Evolutionary conservation across 768 basidiomycete species (phyloP).

Genomic region (Termitomyces sp.): DNA sequence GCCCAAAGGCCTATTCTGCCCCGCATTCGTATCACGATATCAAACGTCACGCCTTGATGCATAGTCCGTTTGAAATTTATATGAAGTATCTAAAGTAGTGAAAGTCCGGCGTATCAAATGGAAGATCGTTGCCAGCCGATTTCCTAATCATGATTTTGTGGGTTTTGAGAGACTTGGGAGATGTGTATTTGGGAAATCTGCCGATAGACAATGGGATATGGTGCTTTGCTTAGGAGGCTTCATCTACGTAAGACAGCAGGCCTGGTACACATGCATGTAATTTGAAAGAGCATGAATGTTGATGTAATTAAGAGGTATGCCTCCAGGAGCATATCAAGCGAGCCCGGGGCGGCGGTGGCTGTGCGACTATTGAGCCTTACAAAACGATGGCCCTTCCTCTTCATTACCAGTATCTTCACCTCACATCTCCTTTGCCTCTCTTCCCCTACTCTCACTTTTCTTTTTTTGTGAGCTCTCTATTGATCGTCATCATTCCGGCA

Average conservation of each 20-base stretch:
- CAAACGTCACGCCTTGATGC: constrained; percentile 9
- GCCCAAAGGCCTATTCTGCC: constrained; percentile 6
- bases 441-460: constrained; percentile 11
- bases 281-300: constrained; percentile 5
- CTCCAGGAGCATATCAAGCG: background rate
- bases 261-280: constrained; percentile 3
- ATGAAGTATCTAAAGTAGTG: background rate
- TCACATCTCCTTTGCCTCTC: constrained; percentile 13
- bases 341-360: constrained; percentile 16
- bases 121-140: constrained; percentile 15
- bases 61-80: background rate
- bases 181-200: background rate
- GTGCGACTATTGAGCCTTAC: constrained; percentile 9
- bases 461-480: constrained; percentile 14
- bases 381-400: constrained; percentile 12
- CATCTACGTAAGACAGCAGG: background rate
- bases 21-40: constrained; percentile 5
- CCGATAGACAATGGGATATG: background rate
- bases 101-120: constrained; percentile 9
- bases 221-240: background rate
- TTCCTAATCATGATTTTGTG: background rate
- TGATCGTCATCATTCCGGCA: constrained; percentile 8
- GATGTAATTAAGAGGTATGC: constrained; percentile 2
- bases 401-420: constrained; percentile 8
- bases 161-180: background rate